These are phyloP conservation scores for Fraxinus cuspidata DNA, from an alignment of 257 asterid genomes.

Conservation along the genomic window DNA sequence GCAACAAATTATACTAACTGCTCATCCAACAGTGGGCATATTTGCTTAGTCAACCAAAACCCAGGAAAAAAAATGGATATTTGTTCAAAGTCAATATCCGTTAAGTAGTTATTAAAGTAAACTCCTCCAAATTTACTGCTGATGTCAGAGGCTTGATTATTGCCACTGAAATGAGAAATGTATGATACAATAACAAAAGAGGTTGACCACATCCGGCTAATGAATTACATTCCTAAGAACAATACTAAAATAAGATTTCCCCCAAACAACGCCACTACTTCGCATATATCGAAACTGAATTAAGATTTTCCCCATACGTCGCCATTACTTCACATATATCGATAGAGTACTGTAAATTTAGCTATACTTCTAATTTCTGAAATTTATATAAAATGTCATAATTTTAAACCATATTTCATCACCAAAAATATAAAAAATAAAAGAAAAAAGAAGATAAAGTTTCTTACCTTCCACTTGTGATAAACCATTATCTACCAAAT, in stretches of 20 bases:
- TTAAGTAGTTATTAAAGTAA: neutral
- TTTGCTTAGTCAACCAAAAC: neutral
- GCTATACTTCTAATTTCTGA: neutral
- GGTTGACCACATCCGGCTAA: neutral
- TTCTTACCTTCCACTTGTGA: slow-evolving; percentile 33
- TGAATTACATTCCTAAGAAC: neutral
- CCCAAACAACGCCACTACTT: neutral
- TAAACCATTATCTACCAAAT: slow-evolving; percentile 26
- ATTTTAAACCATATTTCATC: neutral
- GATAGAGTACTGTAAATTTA: neutral
- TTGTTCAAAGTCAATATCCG: neutral
- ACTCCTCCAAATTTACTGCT: neutral
- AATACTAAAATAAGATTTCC: too few species aligned
- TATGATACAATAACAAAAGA: neutral
- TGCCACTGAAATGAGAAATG: neutral
- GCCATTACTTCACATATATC: too few species aligned
- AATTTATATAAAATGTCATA: too few species aligned
- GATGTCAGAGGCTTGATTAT: neutral
- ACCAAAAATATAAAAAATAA: neutral
- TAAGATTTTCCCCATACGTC: too few species aligned
- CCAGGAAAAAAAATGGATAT: neutral
- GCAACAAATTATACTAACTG: neutral
- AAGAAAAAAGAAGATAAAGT: neutral
- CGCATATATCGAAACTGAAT: too few species aligned
- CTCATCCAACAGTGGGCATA: neutral